A percentile compares a stretch with the other conserved stretches of the same genome.
phyloP scores from a whole-genome alignment of 768 basidiomycete genomes.

The Lactarius akahatsu region DNA sequence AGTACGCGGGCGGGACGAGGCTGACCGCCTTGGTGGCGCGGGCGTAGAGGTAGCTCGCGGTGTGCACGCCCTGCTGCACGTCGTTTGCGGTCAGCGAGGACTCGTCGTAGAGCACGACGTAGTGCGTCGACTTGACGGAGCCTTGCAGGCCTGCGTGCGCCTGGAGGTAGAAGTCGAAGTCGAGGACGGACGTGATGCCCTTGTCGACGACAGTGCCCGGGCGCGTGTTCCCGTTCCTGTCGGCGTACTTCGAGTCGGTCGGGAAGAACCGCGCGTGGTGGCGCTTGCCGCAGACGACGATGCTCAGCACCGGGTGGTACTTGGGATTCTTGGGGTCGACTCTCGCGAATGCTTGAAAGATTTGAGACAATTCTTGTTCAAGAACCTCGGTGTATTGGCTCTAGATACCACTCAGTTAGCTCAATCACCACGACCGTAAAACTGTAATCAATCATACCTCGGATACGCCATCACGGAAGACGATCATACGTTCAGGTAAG shows the following conservation, averaged over 20 bases:
- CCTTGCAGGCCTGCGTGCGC: slow-evolving; percentile 76
- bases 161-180: slow-evolving; percentile 44
- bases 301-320: slow-evolving; percentile 65
- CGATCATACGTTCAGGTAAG: slow-evolving; percentile 65
- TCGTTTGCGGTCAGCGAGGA: slow-evolving; percentile 62
- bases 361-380: slow-evolving; percentile 57
- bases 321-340: slow-evolving; percentile 44
- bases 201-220: slow-evolving; percentile 82
- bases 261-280: slow-evolving; percentile 67
- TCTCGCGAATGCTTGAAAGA: slow-evolving; percentile 58
- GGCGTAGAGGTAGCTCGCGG: slow-evolving; percentile 71
- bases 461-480: slow-evolving; percentile 85
- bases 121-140: slow-evolving; percentile 72
- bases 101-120: slow-evolving; percentile 80
- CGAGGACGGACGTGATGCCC: slow-evolving; percentile 57
- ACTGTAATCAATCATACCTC: slow-evolving; percentile 47
- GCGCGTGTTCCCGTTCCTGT: slow-evolving; percentile 70
- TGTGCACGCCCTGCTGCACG: slow-evolving; percentile 73
- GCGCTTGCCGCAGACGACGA: slow-evolving; percentile 77
- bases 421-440: not conserved
- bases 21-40: slow-evolving; percentile 84
- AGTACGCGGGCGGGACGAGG: slow-evolving; percentile 76
- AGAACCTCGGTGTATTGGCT: slow-evolving; percentile 71
- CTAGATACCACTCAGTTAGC: slow-evolving; percentile 36
- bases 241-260: slow-evolving; percentile 47